These are phyloP conservation scores for Aspergillus fumigatiaffinis DNA, from an alignment of 2,329 filamentous ascomycete genomes.

Conservation along the genomic window DNA sequence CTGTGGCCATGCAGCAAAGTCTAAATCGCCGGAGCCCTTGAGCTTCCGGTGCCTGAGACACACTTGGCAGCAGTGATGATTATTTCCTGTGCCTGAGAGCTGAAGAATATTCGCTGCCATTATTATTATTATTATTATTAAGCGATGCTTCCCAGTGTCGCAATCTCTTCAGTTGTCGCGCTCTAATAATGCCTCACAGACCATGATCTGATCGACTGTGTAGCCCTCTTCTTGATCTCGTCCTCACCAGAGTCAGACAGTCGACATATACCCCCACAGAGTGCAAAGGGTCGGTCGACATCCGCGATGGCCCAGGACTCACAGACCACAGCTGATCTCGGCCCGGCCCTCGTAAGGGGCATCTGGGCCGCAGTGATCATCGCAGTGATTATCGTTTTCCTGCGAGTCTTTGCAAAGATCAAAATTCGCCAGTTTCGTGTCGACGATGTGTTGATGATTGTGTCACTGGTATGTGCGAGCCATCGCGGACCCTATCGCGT, in stretches of 20 bases:
- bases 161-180: background rate
- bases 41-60: background rate
- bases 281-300: background rate
- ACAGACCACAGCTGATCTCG: constrained; percentile 10
- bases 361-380: constrained; percentile 27
- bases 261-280: background rate
- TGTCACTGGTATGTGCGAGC: constrained; percentile 19
- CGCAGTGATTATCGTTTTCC: constrained; percentile 21
- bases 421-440: constrained; percentile 25
- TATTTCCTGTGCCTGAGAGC: background rate
- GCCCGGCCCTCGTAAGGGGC: constrained; percentile 20
- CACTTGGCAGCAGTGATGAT: background rate
- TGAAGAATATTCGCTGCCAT: background rate
- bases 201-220: background rate
- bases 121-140: background rate
- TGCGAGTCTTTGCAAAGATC: constrained; percentile 26
- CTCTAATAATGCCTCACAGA: background rate
- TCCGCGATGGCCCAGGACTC: constrained; percentile 1
- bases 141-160: background rate
- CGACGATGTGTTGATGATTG: constrained; percentile 29
- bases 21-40: background rate
- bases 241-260: too few relatives aligned
- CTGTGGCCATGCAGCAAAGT: background rate
- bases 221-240: background rate
- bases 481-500: background rate